Base-by-base conservation (phyloP, 345 rosid genomes). In the Atalantia buxifolia region DNA sequence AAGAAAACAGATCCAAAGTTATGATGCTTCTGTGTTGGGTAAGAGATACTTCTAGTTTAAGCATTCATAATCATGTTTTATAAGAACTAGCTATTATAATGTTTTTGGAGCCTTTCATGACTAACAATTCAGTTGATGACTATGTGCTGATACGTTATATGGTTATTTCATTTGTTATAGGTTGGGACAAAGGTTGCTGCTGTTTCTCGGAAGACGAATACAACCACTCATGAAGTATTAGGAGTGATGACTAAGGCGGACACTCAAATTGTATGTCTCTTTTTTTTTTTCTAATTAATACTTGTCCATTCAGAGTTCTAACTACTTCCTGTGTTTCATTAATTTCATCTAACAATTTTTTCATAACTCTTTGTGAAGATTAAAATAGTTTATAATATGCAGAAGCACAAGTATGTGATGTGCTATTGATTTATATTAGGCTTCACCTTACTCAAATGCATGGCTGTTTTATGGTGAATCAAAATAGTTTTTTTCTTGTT, bases 151-250 rank as follows among this genome's bases (percentile, higher is more conserved):
- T 59, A 21, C 35, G 21, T 28, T 70, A 66, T 60, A 48, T 27
- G 28, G 35, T 63, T 72, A 14, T 73, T 22, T 62, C 45, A 64
- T 76, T 60, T 80, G 33, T 64, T 83, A 16, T 60, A 96, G 95
- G 97, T 93, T 76, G 99, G 98, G 42, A 87, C 92, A 35, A 97
- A 94, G 87, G 98, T 97, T 77, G 89, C 97, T 77, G 98, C 99
- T 72, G 96, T 94, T 79, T 97, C 99, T 3, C 86, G 98, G 81
- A 96, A 96, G 85, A 94, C 98, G 13, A 96, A 96, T 83, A 96
- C 99, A 64, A 96, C 98, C 8, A 91, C 88, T 33, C 97, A 96
- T 86, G 99, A 96, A 90, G 94, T 92, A 35, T 81, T 97, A 36
- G 98, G 98, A 81, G 97, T 92, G 59, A 88, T 90, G 94, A 96